These are phyloP conservation scores for Kodamaea ohmeri DNA, from an alignment of 1,139 yeast species.

Conservation along the genomic window DNA sequence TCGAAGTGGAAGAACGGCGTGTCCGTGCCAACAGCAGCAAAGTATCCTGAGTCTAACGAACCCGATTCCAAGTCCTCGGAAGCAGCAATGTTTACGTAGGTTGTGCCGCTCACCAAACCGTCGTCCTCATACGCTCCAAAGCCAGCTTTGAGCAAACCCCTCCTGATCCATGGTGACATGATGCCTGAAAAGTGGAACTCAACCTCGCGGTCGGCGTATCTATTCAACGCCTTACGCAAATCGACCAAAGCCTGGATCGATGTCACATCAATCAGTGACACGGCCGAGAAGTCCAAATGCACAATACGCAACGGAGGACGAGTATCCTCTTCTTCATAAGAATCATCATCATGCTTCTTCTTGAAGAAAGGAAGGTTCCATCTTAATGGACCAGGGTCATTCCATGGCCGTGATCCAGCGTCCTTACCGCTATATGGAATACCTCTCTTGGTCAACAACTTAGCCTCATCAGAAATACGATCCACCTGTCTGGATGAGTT, in stretches of 20 bases:
- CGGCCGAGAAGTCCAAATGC: slow-evolving; percentile 79
- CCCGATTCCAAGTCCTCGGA: slow-evolving; percentile 35
- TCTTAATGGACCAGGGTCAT: slow-evolving; percentile 73
- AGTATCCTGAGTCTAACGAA: slow-evolving; percentile 30
- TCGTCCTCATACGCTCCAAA: slow-evolving; percentile 63
- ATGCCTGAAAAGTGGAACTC: slow-evolving; percentile 90
- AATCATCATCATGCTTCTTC: slow-evolving; percentile 15
- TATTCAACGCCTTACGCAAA: slow-evolving; percentile 66
- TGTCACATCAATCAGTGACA: slow-evolving; percentile 74
- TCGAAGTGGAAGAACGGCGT: slow-evolving; percentile 88
- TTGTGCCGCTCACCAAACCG: slow-evolving; percentile 38
- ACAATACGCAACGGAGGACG: slow-evolving; percentile 70
- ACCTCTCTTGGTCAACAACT: slow-evolving; percentile 61
- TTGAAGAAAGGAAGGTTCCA: slow-evolving; percentile 37
- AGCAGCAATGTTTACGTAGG: slow-evolving; percentile 40
- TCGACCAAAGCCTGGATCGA: slow-evolving; percentile 78
- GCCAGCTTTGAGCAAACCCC: slow-evolving; percentile 73
- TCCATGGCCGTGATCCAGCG: slow-evolving; percentile 84
- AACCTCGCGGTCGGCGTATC: slow-evolving; percentile 77
- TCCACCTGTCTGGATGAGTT: slow-evolving; percentile 77
- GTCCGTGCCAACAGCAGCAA: slow-evolving; percentile 66
- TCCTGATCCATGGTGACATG: slow-evolving; percentile 80
- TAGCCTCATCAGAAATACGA: slow-evolving; percentile 64
- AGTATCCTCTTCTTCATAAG: slow-evolving; percentile 33
- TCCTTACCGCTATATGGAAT: slow-evolving; percentile 40